A percentile compares a stretch with the other conserved stretches of the same genome.
These are phyloP conservation scores for Podosphaera xanthii DNA, from an alignment of 2,329 filamentous ascomycete species.

Conservation along the genomic window DNA sequence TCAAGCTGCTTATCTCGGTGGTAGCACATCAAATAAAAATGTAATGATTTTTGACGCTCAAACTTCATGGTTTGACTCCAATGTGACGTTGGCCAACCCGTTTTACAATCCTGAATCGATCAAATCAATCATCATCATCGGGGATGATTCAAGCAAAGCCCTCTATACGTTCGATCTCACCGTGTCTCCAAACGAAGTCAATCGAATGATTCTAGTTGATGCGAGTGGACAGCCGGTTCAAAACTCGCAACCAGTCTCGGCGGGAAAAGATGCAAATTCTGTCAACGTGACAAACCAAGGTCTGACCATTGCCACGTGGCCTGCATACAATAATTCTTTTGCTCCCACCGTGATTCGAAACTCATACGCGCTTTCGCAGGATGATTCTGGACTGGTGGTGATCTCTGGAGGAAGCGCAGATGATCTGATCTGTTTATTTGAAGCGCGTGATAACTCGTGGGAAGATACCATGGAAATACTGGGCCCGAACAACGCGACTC, in stretches of 20 bases:
- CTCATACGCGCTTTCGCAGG: conserved; percentile 50
- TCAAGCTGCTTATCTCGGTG: conserved; percentile 54
- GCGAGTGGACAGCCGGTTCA: conserved; percentile 30
- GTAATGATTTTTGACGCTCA: conserved; percentile 49
- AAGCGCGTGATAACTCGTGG: conserved; percentile 57
- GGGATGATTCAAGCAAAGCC: conserved; percentile 54
- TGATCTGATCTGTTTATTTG: conserved; percentile 53
- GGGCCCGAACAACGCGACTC: background rate
- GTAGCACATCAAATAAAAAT: conserved; percentile 37
- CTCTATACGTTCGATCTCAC: conserved; percentile 60
- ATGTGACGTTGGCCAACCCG: conserved; percentile 36
- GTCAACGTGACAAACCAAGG: conserved; percentile 17
- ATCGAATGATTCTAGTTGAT: conserved; percentile 42
- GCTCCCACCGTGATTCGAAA: conserved; percentile 42
- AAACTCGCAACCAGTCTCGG: conserved; percentile 22
- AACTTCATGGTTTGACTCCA: conserved; percentile 43
- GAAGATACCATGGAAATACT: conserved; percentile 33
- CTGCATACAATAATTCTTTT: conserved; percentile 51
- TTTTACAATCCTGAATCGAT: conserved; percentile 35
- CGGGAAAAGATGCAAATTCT: conserved; percentile 3
- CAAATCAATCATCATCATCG: conserved; percentile 42
- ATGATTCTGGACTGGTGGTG: conserved; percentile 39
- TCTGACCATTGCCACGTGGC: conserved; percentile 43
- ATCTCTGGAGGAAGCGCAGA: conserved; percentile 46
- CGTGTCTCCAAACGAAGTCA: conserved; percentile 51